Evolutionary conservation across 129 eudicot species (phyloP), one percentile per base, ranked within the genome.

Genomic region (Artemisia argyi): DNA sequence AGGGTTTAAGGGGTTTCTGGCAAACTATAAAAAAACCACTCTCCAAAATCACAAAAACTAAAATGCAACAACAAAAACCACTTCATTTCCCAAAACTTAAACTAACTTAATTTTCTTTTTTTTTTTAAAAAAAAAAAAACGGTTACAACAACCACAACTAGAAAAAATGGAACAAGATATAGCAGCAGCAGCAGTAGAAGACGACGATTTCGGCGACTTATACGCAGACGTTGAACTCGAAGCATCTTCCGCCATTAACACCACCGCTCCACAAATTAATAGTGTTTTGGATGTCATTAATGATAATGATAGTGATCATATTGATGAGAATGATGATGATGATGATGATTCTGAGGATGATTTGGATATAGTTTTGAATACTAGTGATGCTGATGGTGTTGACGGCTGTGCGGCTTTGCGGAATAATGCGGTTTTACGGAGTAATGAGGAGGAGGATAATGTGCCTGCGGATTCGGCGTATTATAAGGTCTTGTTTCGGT

Each of bases 121-220:
- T n/a, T n/a, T n/a, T n/a, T n/a, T n/a, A n/a, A n/a, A n/a, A 7
- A 39, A 7, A 39, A 39, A 39, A 39, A 39, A 39, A 7, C 10
- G 10, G 10, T 39, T 7, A 39, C 46, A 39, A 39, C 46, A 39
- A 39, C 46, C 11, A 39, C 46, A 7, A 7, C 46, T 7, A 39
- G 8, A 6, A 22, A 1, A 26, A 61, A 61, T 61, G 66, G 47
- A 26, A 17, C 17, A 28, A 24, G 49, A 66, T 50, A 88, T 88
- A 90, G 91, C 78, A 28, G 75, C 79, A 19, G 63, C 85, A 90
- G 96, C 73, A 28, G 77, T 73, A 19, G 63, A 11, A 13, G 89
- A 87, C 53, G 96, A 90, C 20, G 95, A 87, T 75, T 91, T 88
- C 76, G 87, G 97, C 50, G 97, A 88, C 57, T 84, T 88, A 56